Percentiles rank a stretch among this genome's conserved stretches.
These are phyloP conservation scores for Umbelopsis vinacea DNA, from an alignment of 192 early-diverging fungal species.

Conservation along the genomic window DNA sequence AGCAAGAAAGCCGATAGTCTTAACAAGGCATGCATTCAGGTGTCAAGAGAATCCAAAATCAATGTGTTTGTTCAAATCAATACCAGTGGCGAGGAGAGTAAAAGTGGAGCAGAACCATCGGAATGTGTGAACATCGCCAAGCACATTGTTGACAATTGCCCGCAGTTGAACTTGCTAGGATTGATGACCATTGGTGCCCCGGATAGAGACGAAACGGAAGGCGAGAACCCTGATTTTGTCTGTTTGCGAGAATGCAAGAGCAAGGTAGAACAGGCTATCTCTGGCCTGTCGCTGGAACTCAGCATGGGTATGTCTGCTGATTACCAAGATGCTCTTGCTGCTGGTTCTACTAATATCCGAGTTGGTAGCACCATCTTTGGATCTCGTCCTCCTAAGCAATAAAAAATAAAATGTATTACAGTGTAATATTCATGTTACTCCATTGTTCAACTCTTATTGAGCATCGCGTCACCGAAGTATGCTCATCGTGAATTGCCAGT, in stretches of 20 bases:
- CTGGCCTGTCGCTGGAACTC: constrained; percentile 64
- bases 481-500: no score
- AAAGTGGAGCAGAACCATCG: constrained; percentile 72
- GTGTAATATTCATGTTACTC: no score
- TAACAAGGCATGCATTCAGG: constrained; percentile 72
- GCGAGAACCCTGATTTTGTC: constrained; percentile 78
- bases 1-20: constrained; percentile 81
- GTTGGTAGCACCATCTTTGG: constrained; percentile 96
- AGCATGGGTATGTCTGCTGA: constrained; percentile 99
- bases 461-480: no score
- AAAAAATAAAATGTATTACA: background rate
- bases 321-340: constrained; percentile 80
- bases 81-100: constrained; percentile 90
- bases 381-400: constrained; percentile 43
- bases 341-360: constrained; percentile 92
- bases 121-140: constrained; percentile 60
- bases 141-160: constrained; percentile 69
- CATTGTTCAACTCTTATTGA: no score
- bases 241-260: constrained; percentile 46
- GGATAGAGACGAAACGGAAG: constrained; percentile 46
- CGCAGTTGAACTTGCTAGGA: constrained; percentile 72
- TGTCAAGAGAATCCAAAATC: constrained; percentile 56
- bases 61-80: constrained; percentile 94
- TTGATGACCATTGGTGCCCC: constrained; percentile 97
- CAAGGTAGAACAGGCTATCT: constrained; percentile 35